A percentile compares a stretch with the other conserved stretches of the same genome.
Evolutionary conservation across 2,329 filamentous ascomycete species (phyloP).

Genomic region (Magnaporthiopsis incrustans): DNA sequence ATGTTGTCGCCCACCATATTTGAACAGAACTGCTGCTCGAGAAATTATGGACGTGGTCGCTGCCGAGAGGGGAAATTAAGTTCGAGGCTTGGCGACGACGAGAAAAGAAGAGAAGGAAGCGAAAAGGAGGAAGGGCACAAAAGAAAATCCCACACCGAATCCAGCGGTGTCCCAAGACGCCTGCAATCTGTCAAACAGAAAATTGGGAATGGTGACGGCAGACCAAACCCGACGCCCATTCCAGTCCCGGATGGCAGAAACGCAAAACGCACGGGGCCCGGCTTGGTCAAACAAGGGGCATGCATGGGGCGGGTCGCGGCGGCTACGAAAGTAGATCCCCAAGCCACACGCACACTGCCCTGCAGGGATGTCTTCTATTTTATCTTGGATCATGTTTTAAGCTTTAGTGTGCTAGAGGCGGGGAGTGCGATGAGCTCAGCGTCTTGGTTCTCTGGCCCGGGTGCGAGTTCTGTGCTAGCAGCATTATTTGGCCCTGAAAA

Average conservation of each 20-base stretch:
- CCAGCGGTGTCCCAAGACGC: neutral
- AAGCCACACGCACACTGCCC: neutral
- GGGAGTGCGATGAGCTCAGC: neutral
- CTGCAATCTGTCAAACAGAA: neutral
- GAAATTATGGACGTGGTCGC: too few relatives aligned
- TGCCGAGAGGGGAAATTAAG: neutral
- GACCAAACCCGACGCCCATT: neutral
- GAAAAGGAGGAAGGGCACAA: neutral
- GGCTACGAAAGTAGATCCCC: neutral
- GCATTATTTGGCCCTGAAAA: too few relatives aligned
- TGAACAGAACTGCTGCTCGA: too few relatives aligned
- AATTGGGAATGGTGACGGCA: neutral
- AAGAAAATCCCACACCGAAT: neutral
- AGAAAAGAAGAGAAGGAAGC: neutral
- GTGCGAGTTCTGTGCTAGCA: too few relatives aligned
- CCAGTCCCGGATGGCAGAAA: neutral
- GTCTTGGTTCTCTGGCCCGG: too few relatives aligned
- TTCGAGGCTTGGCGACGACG: neutral
- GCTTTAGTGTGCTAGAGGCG: neutral
- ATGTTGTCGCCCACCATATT: slow-evolving; percentile 11
- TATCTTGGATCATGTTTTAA: neutral
- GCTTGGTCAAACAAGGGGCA: slow-evolving; percentile 2
- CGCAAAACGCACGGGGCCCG: neutral
- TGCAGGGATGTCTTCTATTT: neutral
- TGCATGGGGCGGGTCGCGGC: slow-evolving; percentile 1